Conservation (phyloP, 2,329 filamentous ascomycete genomes). For the Magnaporthiopsis incrustans region DNA sequence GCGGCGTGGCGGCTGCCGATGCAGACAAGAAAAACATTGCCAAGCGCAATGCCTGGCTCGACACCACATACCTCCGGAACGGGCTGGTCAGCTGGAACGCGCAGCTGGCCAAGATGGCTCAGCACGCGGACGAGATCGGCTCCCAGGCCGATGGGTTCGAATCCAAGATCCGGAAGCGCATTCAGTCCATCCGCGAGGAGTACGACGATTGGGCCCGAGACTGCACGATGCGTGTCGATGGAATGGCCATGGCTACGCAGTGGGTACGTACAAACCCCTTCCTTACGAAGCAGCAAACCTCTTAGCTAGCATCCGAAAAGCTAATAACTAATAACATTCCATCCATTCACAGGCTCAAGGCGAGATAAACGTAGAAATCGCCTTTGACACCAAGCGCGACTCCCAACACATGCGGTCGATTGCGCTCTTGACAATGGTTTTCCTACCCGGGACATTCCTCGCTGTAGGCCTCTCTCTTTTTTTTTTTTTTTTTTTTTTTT, state of each 20-base stretch:
- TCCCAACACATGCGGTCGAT: conserved; percentile 22
- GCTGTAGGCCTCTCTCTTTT: conserved; percentile 15
- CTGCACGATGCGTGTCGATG: conserved; percentile 25
- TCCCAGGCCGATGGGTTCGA: not conserved
- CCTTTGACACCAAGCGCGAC: conserved; percentile 19
- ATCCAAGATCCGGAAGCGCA: conserved; percentile 13
- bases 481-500: too few relatives aligned
- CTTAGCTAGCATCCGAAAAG: not conserved
- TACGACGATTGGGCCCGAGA: conserved; percentile 24
- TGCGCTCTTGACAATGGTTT: conserved; percentile 23
- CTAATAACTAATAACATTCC: not conserved
- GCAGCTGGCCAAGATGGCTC: conserved; percentile 17
- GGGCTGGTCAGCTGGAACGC: conserved; percentile 18
- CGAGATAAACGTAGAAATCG: conserved; percentile 22
- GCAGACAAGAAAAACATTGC: conserved; percentile 9
- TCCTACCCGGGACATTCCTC: conserved; percentile 23
- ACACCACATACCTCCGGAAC: conserved; percentile 19
- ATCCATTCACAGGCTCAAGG: conserved; percentile 16
- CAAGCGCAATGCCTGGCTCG: conserved; percentile 17
- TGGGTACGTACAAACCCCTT: conserved; percentile 17
- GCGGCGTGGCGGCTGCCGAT: not conserved
- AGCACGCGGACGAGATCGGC: conserved; percentile 5
- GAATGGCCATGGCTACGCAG: conserved; percentile 27
- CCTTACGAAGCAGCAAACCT: not conserved
- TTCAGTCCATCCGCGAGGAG: conserved; percentile 19